A percentile compares a stretch with the other conserved stretches of the same genome.
Evolutionary conservation across 1,139 yeast genomes (phyloP).

Genomic region (Oligophagozyma castellii): DNA sequence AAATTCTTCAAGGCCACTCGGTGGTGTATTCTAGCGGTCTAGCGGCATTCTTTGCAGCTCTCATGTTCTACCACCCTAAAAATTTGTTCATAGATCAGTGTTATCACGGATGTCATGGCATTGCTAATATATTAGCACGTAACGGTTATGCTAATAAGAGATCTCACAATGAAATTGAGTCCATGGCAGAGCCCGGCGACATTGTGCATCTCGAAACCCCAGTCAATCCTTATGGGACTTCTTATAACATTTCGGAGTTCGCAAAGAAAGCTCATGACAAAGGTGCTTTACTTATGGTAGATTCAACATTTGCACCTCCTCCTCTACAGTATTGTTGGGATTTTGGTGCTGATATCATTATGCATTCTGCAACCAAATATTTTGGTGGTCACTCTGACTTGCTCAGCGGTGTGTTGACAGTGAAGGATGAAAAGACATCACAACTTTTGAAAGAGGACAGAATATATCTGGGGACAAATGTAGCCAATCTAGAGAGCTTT

Average conservation of each 20-base stretch:
- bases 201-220: conserved; percentile 79
- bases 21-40: conserved; percentile 68
- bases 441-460: conserved; percentile 45
- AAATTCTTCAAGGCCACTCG: conserved; percentile 41
- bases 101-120: conserved; percentile 74
- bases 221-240: conserved; percentile 68
- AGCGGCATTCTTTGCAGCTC: conserved; percentile 66
- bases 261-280: conserved; percentile 55
- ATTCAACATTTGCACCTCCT: conserved; percentile 89
- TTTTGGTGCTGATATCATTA: conserved; percentile 67
- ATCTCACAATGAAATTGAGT: conserved; percentile 36
- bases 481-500: conserved; percentile 65
- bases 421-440: conserved; percentile 38
- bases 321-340: conserved; percentile 72
- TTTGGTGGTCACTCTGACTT: conserved; percentile 93
- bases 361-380: conserved; percentile 87
- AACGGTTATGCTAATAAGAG: conserved; percentile 44
- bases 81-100: conserved; percentile 63
- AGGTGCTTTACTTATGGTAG: conserved; percentile 60
- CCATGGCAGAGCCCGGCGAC: conserved; percentile 51
- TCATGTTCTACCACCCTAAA: conserved; percentile 63
- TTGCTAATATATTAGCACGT: conserved; percentile 48
- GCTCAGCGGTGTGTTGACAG: conserved; percentile 64
- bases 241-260: conserved; percentile 46
- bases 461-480: conserved; percentile 57